Evolutionary conservation across 2,329 filamentous ascomycete species (phyloP), one percentile per base, ranked within the genome.

Genomic region (Rutstroemia sp.): DNA sequence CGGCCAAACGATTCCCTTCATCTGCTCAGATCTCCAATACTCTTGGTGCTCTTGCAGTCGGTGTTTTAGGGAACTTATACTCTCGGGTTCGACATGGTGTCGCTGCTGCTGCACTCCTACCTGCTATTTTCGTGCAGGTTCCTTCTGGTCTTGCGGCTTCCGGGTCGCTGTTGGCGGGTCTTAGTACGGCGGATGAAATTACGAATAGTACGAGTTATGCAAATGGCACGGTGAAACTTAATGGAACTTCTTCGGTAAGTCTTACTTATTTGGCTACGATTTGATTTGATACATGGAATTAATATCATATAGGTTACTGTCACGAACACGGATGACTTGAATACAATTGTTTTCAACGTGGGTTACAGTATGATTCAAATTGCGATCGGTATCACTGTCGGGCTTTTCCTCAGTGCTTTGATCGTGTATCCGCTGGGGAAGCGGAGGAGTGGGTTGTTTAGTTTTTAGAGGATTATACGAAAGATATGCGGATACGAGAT

Each of bases 91-190:
- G 75, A 9, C 78, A 80, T 57, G 78, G 78, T 1, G 80, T 95
- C 2, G 91, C 91, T 0, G 90, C 90, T 0, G 89, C 89, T 0
- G 87, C 88, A 1, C 89, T 96, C 77, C 74, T 96, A 9, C 91
- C 91, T 0, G 91, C 87, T 5, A 95, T 96, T 61, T 95, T 95
- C 60, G 80, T 86, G 2, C 82, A 84, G 61, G 82, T 86, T 25
- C 82, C 82, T 0, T 81, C 78, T 19, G 80, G 82, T 27, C 71
- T 86, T n/a, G 82, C 82, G 3, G 80, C 80, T 0, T 76, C 76
- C 27, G 82, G 82, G 1, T 82, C 80, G 14, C 71, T 86, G 17
- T 69, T 85, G 5, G 78, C 79, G 7, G 82, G 83, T 16, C 71
- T 86, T 54, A 75, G 74, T 4, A 78, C 75, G 5, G 82, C 83